phyloP scores from a whole-genome alignment of 2,329 filamentous ascomycete species.

The Talaromyces sp. region DNA sequence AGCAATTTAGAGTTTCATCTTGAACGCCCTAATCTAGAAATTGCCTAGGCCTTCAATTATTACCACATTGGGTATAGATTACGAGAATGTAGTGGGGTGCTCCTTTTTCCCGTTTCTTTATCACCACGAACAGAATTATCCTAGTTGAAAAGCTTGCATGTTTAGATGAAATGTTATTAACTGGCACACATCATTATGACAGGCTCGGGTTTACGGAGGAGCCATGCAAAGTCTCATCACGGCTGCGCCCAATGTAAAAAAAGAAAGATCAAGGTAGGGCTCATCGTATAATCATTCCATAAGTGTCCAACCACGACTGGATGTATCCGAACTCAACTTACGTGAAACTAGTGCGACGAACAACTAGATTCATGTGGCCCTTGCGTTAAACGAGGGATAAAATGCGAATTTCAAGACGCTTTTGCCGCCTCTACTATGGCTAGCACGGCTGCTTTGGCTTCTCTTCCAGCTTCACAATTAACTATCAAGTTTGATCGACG shows the following conservation, averaged over 20 bases:
- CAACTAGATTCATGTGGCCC: neutral
- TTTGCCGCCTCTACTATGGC: neutral
- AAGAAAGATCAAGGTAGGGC: constrained; percentile 15
- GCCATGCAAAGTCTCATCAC: neutral
- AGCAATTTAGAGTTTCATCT: neutral
- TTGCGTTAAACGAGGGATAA: neutral
- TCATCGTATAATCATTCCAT: neutral
- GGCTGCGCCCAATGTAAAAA: neutral
- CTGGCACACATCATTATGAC: neutral
- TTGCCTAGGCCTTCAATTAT: too few species aligned
- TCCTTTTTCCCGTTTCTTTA: neutral
- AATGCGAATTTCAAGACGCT: neutral
- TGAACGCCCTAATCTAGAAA: neutral
- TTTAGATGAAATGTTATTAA: neutral
- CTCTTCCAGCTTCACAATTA: neutral
- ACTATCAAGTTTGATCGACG: neutral
- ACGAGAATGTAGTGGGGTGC: too few species aligned
- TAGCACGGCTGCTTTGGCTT: neutral
- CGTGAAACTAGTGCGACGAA: neutral
- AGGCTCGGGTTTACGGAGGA: neutral
- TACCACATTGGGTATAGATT: too few species aligned
- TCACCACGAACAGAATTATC: too few species aligned
- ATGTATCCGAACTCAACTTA: neutral
- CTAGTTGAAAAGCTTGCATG: neutral
- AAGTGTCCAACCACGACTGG: neutral